These are phyloP conservation scores for Ogataea trehaloabstinens DNA, from an alignment of 805 yeast genomes.

Conservation along the genomic window DNA sequence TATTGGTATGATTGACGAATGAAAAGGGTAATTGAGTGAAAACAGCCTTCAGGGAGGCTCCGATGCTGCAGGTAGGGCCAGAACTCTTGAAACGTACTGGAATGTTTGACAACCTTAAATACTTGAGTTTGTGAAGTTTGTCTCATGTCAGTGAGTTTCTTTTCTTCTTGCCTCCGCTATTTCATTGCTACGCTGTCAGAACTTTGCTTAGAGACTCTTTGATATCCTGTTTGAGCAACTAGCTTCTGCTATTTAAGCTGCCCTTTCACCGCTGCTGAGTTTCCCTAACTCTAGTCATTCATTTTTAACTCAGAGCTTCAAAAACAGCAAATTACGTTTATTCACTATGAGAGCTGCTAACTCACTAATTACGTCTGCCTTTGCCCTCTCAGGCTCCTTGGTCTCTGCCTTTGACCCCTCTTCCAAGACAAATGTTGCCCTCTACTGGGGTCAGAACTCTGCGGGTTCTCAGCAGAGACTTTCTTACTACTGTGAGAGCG, in stretches of 20 bases:
- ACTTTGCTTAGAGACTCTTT: no score
- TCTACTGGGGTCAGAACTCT: constrained; percentile 89
- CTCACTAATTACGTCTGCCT: not conserved
- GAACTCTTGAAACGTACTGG: not conserved
- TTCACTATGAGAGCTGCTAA: constrained; percentile 1
- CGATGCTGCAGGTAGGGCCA: not conserved
- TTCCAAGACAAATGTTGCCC: constrained; percentile 60
- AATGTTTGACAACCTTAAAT: no score
- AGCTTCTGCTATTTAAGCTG: no score
- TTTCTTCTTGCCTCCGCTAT: no score
- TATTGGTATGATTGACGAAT: not conserved
- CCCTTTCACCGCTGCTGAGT: no score
- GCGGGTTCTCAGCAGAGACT: constrained; percentile 54
- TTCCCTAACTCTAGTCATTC: constrained; percentile 6
- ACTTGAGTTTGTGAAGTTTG: no score
- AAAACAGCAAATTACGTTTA: not conserved
- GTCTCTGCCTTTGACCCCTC: constrained; percentile 31
- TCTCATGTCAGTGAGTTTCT: no score
- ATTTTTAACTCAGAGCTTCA: not conserved
- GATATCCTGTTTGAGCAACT: no score
- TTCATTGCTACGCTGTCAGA: no score
- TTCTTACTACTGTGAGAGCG: constrained; percentile 61
- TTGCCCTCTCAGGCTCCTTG: constrained; percentile 1
- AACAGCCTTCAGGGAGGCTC: not conserved
- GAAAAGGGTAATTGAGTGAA: not conserved